Evolutionary conservation across 2,329 filamentous ascomycete species (phyloP), one percentile per base, ranked within the genome.

Genomic region (Colletotrichum musae): DNA sequence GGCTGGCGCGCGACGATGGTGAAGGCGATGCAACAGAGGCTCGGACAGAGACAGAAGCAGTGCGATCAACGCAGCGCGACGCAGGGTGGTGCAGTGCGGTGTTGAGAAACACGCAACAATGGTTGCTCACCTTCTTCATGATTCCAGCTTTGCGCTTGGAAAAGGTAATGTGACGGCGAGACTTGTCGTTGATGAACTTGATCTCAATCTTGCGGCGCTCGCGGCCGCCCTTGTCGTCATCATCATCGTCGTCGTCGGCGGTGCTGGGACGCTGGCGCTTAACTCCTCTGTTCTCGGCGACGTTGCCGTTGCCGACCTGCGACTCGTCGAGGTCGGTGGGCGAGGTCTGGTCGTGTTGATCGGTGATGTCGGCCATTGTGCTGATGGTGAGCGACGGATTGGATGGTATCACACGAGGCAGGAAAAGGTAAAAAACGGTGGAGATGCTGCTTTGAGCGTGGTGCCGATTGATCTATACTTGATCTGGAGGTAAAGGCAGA

Each of bases 121-220:
- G 36, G 26, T 56, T 58, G 41, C 58, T 72, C 67, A 98, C 96
- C 94, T 98, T 98, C 89, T 99, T 98, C 96, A 99, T 98, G 83
- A 99, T 98, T 77, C 96, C 96, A 65, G 96, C 96, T 88, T 99
- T 99, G 82, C 96, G 94, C 91, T 99, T 99, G 76, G 95, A 98
- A 83, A 99, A 98, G 78, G 96, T 98, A 81, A 98, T 99, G 87
- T 99, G 96, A 72, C 96, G 93, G 85, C 96, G 94, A 85, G 95
- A 98, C 88, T 99, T 99, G 85, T 99, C 96, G 84, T 95, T 95
- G 83, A 99, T 99, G 86, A 99, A 99, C 89, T 99, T 99, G 86
- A 99, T 99, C 85, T 99, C 96, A 78, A 99, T 99, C 92, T 99
- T 99, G 85, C 96, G 92, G 80, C 96, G 92, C 89, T 98, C 96